phyloP scores from a whole-genome alignment of 2,329 filamentous ascomycete genomes.

The Fusarium humuli region DNA sequence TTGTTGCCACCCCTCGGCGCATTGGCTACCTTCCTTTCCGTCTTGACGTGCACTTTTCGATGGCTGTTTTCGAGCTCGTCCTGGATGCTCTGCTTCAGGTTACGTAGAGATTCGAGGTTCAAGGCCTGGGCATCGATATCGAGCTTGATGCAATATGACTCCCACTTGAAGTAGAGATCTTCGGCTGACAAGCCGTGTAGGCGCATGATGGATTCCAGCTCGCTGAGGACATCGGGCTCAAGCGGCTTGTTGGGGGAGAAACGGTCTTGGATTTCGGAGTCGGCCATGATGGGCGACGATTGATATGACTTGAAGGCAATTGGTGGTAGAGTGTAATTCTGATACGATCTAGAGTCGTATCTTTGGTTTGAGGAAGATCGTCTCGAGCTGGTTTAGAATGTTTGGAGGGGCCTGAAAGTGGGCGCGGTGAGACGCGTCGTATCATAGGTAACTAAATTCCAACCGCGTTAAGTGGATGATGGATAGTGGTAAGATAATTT shows the following conservation, averaged over 20 bases:
- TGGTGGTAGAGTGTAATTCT: neutral
- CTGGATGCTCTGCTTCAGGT: conserved; percentile 88
- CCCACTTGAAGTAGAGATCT: conserved; percentile 98
- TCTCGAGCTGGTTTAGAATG: conserved; percentile 18
- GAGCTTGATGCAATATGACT: conserved; percentile 97
- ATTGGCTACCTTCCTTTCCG: conserved; percentile 70
- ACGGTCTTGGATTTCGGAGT: conserved; percentile 48
- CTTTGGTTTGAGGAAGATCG: conserved; percentile 10
- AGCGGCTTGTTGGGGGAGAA: conserved; percentile 62
- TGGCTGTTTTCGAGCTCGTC: conserved; percentile 84
- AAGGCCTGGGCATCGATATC: conserved; percentile 78
- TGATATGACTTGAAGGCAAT: neutral
- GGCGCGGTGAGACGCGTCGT: conserved; percentile 39
- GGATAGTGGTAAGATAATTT: neutral
- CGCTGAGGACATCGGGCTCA: conserved; percentile 80
- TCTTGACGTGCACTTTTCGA: conserved; percentile 71
- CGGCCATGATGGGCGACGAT: conserved; percentile 51
- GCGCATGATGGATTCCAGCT: conserved; percentile 87
- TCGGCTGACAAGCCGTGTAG: conserved; percentile 84
- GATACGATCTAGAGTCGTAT: neutral
- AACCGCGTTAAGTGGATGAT: conserved; percentile 40
- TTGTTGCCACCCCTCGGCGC: conserved; percentile 70
- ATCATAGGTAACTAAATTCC: conserved; percentile 26
- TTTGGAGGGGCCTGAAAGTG: conserved; percentile 35
- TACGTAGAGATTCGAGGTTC: conserved; percentile 76